These are phyloP conservation scores for Ceratocystis alfenasii DNA, from an alignment of 2,329 filamentous ascomycete genomes.

Conservation along the genomic window DNA sequence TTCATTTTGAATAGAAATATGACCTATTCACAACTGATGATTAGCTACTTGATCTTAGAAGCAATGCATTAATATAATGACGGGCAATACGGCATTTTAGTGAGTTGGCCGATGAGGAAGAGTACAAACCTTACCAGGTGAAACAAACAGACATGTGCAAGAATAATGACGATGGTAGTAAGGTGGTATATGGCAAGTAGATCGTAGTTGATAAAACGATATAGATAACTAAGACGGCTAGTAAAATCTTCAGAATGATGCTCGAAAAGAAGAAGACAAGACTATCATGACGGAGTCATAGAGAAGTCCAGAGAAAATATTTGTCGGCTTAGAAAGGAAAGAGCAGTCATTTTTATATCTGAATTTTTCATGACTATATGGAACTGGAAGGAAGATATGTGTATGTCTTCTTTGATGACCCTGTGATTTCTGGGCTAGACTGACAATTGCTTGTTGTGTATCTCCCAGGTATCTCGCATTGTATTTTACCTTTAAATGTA, in stretches of 20 bases:
- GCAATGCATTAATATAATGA: too few relatives aligned
- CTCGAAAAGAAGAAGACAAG: not conserved
- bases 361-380: not conserved
- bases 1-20: not conserved
- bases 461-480: not conserved
- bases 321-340: not conserved
- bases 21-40: too few relatives aligned
- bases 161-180: too few relatives aligned
- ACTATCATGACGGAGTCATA: not conserved
- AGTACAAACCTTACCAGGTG: too few relatives aligned
- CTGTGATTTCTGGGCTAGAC: not conserved
- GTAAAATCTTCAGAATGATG: not conserved
- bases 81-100: too few relatives aligned
- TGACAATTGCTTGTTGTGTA: not conserved
- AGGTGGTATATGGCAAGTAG: too few relatives aligned
- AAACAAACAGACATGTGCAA: too few relatives aligned
- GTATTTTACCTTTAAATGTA: not conserved
- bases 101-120: too few relatives aligned
- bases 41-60: too few relatives aligned
- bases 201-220: too few relatives aligned
- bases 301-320: not conserved
- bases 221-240: not conserved
- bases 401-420: not conserved
- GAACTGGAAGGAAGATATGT: not conserved
- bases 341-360: constrained; percentile 6